phyloP scores from a whole-genome alignment of 768 basidiomycete genomes.

The Asterophora parasitica region DNA sequence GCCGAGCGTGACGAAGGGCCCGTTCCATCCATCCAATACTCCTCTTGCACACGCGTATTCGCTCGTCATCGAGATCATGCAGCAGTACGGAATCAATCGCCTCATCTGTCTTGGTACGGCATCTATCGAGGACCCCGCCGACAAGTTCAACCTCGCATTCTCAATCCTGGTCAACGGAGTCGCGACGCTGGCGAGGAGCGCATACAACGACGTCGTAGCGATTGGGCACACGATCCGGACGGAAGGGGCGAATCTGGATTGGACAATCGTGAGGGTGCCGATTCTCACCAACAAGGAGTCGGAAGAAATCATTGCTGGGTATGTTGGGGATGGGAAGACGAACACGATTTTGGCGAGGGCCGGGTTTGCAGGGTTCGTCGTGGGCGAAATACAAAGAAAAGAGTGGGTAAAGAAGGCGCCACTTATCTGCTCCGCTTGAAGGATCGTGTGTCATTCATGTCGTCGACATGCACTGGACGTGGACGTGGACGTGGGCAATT shows the following conservation, averaged over 20 bases:
- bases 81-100: slow-evolving; percentile 44
- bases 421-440: slow-evolving; percentile 27
- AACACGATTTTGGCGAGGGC: slow-evolving; percentile 46
- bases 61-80: slow-evolving; percentile 53
- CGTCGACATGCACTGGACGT: neutral
- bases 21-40: slow-evolving; percentile 40
- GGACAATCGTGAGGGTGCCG: slow-evolving; percentile 71
- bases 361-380: slow-evolving; percentile 57
- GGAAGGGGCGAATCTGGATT: slow-evolving; percentile 48
- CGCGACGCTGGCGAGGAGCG: slow-evolving; percentile 40
- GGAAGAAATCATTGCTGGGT: slow-evolving; percentile 51
- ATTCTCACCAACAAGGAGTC: slow-evolving; percentile 46
- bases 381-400: slow-evolving; percentile 50
- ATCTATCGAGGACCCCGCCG: slow-evolving; percentile 57
- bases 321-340: slow-evolving; percentile 60
- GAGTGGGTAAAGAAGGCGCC: slow-evolving; percentile 58
- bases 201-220: slow-evolving; percentile 67
- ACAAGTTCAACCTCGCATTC: slow-evolving; percentile 49
- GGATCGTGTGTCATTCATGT: neutral
- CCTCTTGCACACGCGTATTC: slow-evolving; percentile 62
- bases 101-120: slow-evolving; percentile 65
- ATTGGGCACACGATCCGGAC: slow-evolving; percentile 52
- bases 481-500: neutral
- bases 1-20: slow-evolving; percentile 31
- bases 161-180: slow-evolving; percentile 37